Base-by-base conservation (phyloP, 225 moss, liverwort and hornwort genomes). In the Pleurozium schreberi region DNA sequence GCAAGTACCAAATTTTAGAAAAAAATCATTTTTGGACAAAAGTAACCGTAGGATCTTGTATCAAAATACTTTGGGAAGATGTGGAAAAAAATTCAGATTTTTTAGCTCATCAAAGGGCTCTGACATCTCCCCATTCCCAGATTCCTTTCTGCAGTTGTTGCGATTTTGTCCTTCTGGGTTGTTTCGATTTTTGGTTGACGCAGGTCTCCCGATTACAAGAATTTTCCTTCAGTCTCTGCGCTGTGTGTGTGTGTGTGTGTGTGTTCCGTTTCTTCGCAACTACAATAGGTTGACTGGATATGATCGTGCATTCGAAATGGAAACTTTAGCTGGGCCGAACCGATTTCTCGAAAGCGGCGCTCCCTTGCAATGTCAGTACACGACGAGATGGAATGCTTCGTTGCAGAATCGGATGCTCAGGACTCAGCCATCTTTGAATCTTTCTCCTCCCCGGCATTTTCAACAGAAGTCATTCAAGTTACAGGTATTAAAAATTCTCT, bases 301-400 rank as follows among this genome's bases (percentile, higher is more conserved):
- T 84, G 87, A 81, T 76, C 53, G 81, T 62, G 75, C 65, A 50
- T 30, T 65, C 64, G 38, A 65, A 65, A 93, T 93, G 93, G 91
- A 93, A 55, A 23, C 61, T 34, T 42, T 93, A 74, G 90, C 91
- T 30, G 59, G 91, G 53, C 47, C 80, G 9, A 84, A 86, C 71
- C 63, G 73, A n/a, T 53, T 78, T 60, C 76, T 89, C 45, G 86
- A 83, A 55, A 60, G 43, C 31, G 50, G 74, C 22, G 28, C 82
- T 60, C 33, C 82, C 28, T 74, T 81, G 66, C 93, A 88, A 83
- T 79, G 90, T 43, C 80, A 49, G 55, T 16, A 30, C 49, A 49
- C 42, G 62, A 47, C 67, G 26, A 69, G 86, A 80, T 58, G 45
- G 34, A 84, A 59, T 57, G 63, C 30, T 34, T 30, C 61, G 80